Conservation (phyloP, 768 basidiomycete genomes). For the Sporobolomyces phaffii region DNA sequence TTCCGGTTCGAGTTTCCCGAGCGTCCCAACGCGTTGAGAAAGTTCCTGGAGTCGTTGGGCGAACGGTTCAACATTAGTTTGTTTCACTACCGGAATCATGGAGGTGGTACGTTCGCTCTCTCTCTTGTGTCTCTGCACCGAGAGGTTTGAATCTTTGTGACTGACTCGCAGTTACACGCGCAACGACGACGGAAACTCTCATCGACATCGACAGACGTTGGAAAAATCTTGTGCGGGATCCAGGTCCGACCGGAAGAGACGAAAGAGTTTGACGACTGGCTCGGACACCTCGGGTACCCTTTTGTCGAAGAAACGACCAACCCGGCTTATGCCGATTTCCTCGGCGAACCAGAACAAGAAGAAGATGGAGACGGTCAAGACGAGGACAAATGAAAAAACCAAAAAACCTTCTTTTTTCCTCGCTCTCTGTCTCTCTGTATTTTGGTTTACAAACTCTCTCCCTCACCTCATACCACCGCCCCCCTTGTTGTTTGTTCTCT, state of each 20-base stretch:
- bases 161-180: too few species aligned
- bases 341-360: background rate
- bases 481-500: too few species aligned
- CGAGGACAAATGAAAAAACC: too few species aligned
- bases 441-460: too few species aligned
- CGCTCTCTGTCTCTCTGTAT: background rate
- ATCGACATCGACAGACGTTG: constrained; percentile 7
- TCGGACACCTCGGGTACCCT: constrained; percentile 71
- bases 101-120: constrained; percentile 56
- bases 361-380: background rate
- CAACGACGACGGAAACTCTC: too few species aligned
- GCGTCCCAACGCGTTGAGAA: constrained; percentile 79
- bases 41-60: constrained; percentile 77
- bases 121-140: background rate
- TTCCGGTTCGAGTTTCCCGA: constrained; percentile 98
- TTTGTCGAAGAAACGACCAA: constrained; percentile 79
- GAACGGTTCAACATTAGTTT: constrained; percentile 88
- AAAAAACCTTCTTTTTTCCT: background rate
- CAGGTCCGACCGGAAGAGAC: constrained; percentile 72
- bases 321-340: constrained; percentile 25
- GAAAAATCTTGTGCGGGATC: constrained; percentile 77
- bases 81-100: constrained; percentile 97
- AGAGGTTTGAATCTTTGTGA: too few species aligned
- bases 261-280: constrained; percentile 64
- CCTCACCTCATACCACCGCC: too few species aligned